phyloP scores from a whole-genome alignment of 805 yeast species.

The Wickerhamomyces kurtzmanii region DNA sequence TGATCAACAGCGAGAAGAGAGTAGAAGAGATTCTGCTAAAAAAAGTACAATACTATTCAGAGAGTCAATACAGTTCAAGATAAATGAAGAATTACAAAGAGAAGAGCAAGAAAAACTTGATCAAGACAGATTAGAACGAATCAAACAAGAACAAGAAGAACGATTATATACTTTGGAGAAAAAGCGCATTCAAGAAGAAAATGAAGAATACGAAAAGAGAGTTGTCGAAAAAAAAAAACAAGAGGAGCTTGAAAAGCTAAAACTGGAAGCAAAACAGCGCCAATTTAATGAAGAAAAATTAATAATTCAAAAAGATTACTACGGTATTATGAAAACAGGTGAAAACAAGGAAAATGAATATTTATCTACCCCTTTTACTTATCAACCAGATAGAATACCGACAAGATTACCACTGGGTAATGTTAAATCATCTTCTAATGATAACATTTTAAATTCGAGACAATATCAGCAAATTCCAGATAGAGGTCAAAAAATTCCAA shows the following conservation, averaged over 20 bases:
- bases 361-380: conserved; percentile 3
- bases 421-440: conserved; percentile 6
- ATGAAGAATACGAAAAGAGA: too few relatives aligned
- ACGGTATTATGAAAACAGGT: too few relatives aligned
- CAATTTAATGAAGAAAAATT: too few relatives aligned
- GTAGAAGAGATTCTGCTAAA: conserved; percentile 12
- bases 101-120: conserved; percentile 5
- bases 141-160: too few relatives aligned
- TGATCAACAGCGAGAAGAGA: conserved; percentile 24
- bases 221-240: too few relatives aligned
- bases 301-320: too few relatives aligned
- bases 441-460: conserved; percentile 1
- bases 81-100: conserved; percentile 17
- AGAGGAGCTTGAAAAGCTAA: too few relatives aligned
- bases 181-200: conserved; percentile 9
- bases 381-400: background rate
- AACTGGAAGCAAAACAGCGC: too few relatives aligned
- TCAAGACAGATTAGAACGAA: too few relatives aligned
- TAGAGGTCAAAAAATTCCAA: conserved; percentile 12
- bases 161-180: too few relatives aligned
- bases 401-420: conserved; percentile 8
- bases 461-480: conserved; percentile 7
- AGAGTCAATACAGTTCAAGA: conserved; percentile 10
- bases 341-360: too few relatives aligned
- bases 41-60: conserved; percentile 16